Evolutionary conservation across 352 stramenopile genomes (phyloP).

Genomic region (Globisporangium ultimum): DNA sequence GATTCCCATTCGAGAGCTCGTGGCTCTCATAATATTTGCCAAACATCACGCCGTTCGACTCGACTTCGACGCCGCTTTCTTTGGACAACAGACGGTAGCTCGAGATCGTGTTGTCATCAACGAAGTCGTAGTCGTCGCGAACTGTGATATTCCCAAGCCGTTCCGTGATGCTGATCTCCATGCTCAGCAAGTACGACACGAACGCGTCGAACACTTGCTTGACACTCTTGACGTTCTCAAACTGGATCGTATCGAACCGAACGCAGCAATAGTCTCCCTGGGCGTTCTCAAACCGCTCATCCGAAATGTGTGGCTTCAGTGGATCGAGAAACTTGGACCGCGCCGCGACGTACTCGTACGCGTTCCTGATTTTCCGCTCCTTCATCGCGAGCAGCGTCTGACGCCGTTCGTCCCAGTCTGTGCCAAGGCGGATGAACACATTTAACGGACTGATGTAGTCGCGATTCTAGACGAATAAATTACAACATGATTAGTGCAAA

Average conservation of each 20-base stretch:
- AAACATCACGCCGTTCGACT: slow-evolving; percentile 46
- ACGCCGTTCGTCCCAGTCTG: slow-evolving; percentile 21
- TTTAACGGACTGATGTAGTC: slow-evolving; percentile 26
- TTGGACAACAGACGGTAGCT: slow-evolving; percentile 33
- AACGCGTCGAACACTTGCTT: slow-evolving; percentile 36
- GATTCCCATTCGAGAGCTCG: slow-evolving; percentile 3
- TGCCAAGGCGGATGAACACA: slow-evolving; percentile 41
- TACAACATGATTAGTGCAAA: neutral
- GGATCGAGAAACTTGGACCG: slow-evolving; percentile 43
- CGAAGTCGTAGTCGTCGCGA: slow-evolving; percentile 17
- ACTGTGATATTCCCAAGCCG: slow-evolving; percentile 9
- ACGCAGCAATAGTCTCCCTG: slow-evolving; percentile 36
- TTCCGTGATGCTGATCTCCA: slow-evolving; percentile 24
- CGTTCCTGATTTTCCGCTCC: slow-evolving; percentile 34
- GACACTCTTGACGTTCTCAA: slow-evolving; percentile 26
- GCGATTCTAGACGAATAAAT: neutral
- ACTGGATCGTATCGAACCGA: slow-evolving; percentile 35
- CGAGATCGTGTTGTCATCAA: slow-evolving; percentile 26
- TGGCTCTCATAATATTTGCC: slow-evolving; percentile 16
- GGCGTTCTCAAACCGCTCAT: slow-evolving; percentile 42
- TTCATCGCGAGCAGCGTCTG: slow-evolving; percentile 30
- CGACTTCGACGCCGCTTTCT: slow-evolving; percentile 26
- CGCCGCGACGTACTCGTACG: slow-evolving; percentile 36
- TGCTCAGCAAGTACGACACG: slow-evolving; percentile 41
- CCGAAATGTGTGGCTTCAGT: slow-evolving; percentile 26